Evolutionary conservation across 495 filamentous ascomycete species (phyloP).

Genomic region (Xylaria flabelliformis): DNA sequence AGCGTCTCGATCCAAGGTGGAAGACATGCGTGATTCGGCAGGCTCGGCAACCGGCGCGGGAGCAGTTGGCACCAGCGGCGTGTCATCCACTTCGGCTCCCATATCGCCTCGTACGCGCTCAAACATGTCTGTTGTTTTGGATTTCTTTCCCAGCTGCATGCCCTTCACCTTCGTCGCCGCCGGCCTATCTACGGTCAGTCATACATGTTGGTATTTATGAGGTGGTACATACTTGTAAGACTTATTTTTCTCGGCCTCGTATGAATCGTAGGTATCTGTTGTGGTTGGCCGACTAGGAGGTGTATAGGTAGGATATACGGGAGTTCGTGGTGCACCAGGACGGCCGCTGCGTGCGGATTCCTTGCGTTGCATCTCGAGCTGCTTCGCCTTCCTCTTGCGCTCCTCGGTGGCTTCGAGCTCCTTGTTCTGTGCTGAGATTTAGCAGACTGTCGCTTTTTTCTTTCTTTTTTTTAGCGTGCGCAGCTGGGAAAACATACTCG

Average conservation of each 20-base stretch:
- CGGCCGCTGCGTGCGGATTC: conserved; percentile 69
- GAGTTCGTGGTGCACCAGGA: conserved; percentile 66
- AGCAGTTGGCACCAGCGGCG: conserved; percentile 74
- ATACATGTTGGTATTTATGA: background rate
- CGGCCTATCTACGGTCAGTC: conserved; percentile 45
- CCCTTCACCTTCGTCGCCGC: conserved; percentile 86
- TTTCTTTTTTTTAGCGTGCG: background rate
- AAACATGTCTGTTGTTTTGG: conserved; percentile 94
- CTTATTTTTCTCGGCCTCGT: conserved; percentile 97
- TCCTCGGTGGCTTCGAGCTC: conserved; percentile 97
- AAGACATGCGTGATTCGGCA: conserved; percentile 63
- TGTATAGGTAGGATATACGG: conserved; percentile 87
- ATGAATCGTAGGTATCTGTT: conserved; percentile 85
- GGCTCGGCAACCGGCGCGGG: conserved; percentile 65
- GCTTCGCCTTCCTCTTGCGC: conserved; percentile 96
- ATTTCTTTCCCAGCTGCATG: conserved; percentile 98
- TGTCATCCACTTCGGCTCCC: conserved; percentile 76
- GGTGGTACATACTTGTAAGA: conserved; percentile 65
- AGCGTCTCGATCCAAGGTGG: conserved; percentile 74
- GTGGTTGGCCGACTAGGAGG: conserved; percentile 74
- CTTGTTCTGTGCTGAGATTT: conserved; percentile 75
- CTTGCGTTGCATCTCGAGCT: conserved; percentile 96
- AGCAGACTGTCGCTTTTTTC: conserved; percentile 30
- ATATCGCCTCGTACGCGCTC: conserved; percentile 91
- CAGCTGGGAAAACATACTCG: conserved; percentile 61